A percentile compares a stretch with the other conserved stretches of the same genome.
phyloP scores from a whole-genome alignment of 768 basidiomycete species.

The Suillus hirtellus region DNA sequence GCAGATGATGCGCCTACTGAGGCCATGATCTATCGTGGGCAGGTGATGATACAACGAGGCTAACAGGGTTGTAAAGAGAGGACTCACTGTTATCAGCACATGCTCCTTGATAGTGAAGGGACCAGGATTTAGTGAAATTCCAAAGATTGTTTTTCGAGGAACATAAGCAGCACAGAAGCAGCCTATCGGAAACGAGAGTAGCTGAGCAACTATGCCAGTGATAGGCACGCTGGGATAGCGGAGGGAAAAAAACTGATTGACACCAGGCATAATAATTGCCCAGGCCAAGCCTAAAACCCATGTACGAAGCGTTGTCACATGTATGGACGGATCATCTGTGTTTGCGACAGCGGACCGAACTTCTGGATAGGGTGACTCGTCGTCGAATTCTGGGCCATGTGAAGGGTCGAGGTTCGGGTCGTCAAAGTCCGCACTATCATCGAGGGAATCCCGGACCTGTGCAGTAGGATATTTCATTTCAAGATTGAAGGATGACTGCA shows the following conservation, averaged over 20 bases:
- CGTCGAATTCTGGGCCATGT: conserved; percentile 36
- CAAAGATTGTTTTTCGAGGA: conserved; percentile 58
- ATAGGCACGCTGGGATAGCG: conserved; percentile 69
- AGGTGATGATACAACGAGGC: conserved; percentile 30
- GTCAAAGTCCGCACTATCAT: conserved; percentile 17
- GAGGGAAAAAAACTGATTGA: conserved; percentile 80
- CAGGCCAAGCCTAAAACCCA: conserved; percentile 74
- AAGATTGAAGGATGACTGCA: not conserved
- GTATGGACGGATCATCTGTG: conserved; percentile 66
- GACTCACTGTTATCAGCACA: conserved; percentile 58
- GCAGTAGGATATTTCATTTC: not conserved
- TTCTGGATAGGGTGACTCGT: conserved; percentile 74
- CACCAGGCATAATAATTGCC: conserved; percentile 62
- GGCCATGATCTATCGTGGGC: conserved; percentile 46
- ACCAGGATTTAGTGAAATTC: conserved; percentile 68
- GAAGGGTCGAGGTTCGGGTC: conserved; percentile 30
- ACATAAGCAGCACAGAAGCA: conserved; percentile 52
- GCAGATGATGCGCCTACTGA: conserved; percentile 59
- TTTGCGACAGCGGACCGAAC: conserved; percentile 70
- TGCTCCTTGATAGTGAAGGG: conserved; percentile 79
- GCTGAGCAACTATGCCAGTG: conserved; percentile 65
- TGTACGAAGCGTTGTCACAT: conserved; percentile 61
- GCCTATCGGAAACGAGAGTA: conserved; percentile 72
- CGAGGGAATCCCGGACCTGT: conserved; percentile 10
- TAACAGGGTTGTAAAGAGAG: conserved; percentile 25